Percentiles rank a stretch among this genome's conserved stretches.
phyloP scores from a whole-genome alignment of 2,329 filamentous ascomycete genomes.

The Rutstroemia sp. region DNA sequence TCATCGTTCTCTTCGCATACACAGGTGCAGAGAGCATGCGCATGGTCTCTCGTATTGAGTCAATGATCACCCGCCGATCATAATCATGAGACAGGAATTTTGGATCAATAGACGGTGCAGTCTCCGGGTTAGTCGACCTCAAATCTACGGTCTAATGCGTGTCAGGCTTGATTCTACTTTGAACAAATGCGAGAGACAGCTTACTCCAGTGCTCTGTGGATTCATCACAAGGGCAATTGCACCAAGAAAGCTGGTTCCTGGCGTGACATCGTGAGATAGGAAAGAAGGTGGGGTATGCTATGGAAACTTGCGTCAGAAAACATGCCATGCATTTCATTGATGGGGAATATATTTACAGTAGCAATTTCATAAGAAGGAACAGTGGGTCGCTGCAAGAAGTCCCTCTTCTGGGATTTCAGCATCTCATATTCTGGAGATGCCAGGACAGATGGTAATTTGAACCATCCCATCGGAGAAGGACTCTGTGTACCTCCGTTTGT shows the following conservation, averaged over 20 bases:
- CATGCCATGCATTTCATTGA: not conserved
- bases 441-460: conserved; percentile 36
- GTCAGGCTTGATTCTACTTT: not conserved
- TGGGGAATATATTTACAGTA: not conserved
- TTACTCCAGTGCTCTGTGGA: conserved; percentile 32
- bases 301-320: conserved; percentile 37
- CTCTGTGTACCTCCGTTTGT: conserved; percentile 42
- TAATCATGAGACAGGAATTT: conserved; percentile 37
- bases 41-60: conserved; percentile 31
- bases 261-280: not conserved
- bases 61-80: conserved; percentile 37
- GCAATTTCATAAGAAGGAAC: not conserved
- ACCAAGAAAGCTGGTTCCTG: conserved; percentile 1
- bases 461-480: conserved; percentile 35
- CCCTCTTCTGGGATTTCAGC: not conserved
- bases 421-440: conserved; percentile 41
- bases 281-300: conserved; percentile 21
- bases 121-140: conserved; percentile 32
- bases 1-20: conserved; percentile 21
- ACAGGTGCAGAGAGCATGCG: conserved; percentile 22
- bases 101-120: conserved; percentile 37
- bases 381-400: not conserved
- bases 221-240: conserved; percentile 35
- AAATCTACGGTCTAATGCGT: not conserved
- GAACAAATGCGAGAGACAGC: not conserved